These are phyloP conservation scores for Poronia punctata DNA, from an alignment of 495 filamentous ascomycete genomes.

Conservation along the genomic window DNA sequence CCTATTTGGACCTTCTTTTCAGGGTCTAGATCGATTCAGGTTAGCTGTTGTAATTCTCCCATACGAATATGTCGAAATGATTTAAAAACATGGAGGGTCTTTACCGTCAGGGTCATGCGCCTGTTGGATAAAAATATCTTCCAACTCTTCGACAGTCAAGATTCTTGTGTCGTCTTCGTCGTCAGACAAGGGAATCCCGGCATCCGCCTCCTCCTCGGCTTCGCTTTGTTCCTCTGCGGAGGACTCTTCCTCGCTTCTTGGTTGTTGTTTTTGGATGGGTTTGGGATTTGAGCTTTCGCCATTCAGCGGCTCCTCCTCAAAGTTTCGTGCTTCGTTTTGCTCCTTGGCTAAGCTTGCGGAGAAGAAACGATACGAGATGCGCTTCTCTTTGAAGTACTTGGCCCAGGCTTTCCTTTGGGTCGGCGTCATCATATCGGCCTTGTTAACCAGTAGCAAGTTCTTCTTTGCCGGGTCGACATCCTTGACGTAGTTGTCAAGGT, in stretches of 20 bases:
- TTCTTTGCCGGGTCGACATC: constrained; percentile 82
- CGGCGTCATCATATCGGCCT: constrained; percentile 97
- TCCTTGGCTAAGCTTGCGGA: constrained; percentile 89
- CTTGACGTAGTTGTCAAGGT: constrained; percentile 89
- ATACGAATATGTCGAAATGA: too few species aligned
- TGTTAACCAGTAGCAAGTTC: constrained; percentile 93
- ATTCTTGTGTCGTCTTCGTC: constrained; percentile 65
- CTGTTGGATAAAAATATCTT: constrained; percentile 77
- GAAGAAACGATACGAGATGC: constrained; percentile 90
- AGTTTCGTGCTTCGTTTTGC: constrained; percentile 60
- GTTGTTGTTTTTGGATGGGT: constrained; percentile 16
- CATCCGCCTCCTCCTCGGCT: constrained; percentile 24
- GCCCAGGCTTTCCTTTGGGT: constrained; percentile 84
- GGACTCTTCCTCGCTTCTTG: constrained; percentile 5
- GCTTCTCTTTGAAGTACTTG: constrained; percentile 71
- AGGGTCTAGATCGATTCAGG: constrained; percentile 22
- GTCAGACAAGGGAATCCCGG: constrained; percentile 22
- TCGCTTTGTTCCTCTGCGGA: constrained; percentile 32
- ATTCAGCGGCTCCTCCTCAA: constrained; percentile 35
- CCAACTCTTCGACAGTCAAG: constrained; percentile 84
- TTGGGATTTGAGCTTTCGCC: constrained; percentile 25
- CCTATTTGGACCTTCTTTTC: constrained; percentile 79
- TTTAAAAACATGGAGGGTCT: neutral
- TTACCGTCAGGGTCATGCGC: constrained; percentile 51
- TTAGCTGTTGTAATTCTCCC: neutral